Conservation (phyloP, 768 basidiomycete genomes). For the Cystobasidium onofrii region DNA sequence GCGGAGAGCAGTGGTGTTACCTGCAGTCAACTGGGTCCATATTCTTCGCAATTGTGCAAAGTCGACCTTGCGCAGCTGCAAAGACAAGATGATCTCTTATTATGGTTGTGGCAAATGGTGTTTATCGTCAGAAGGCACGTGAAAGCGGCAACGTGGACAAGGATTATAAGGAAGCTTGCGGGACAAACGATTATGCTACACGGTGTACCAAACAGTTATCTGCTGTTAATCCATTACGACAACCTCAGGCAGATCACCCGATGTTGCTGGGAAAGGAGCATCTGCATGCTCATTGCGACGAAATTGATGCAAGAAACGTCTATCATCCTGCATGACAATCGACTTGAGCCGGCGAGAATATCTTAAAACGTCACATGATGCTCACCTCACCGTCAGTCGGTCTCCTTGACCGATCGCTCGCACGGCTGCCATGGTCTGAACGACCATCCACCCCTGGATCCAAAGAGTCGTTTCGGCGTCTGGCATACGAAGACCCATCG, state of each 20-base stretch:
- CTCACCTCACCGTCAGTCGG: background rate
- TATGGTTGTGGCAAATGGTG: background rate
- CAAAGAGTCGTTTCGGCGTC: background rate
- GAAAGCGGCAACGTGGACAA: background rate
- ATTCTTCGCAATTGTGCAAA: too few species aligned
- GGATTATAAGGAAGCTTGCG: too few species aligned
- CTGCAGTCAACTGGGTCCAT: too few species aligned
- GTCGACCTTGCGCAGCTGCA: background rate
- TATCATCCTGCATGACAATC: background rate
- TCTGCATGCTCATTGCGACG: background rate
- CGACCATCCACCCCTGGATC: background rate
- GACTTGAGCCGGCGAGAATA: too few species aligned
- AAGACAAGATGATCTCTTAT: background rate
- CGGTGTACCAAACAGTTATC: background rate
- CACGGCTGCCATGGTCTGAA: background rate
- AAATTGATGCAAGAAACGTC: background rate
- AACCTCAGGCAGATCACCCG: background rate
- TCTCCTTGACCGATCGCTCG: background rate
- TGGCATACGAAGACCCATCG: background rate
- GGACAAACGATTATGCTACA: background rate
- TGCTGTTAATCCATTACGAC: background rate
- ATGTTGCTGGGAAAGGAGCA: background rate
- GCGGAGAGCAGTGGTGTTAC: background rate
- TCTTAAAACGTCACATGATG: too few species aligned
- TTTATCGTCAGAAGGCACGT: background rate